Conservation (phyloP, 164 flowering plant species). For the Aristolochia contorta region DNA sequence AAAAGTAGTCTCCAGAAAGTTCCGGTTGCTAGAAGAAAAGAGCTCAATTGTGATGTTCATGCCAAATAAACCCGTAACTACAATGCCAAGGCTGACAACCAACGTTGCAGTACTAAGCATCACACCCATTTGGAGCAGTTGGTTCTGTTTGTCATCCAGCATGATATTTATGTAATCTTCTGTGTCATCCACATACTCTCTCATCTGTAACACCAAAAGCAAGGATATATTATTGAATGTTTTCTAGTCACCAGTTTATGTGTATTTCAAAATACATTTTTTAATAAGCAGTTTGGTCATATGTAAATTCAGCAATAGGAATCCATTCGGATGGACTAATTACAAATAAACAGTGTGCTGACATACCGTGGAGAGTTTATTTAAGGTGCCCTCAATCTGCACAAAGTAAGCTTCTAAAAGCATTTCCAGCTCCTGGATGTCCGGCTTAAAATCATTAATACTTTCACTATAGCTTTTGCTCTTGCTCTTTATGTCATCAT, state of each 20-base stretch:
- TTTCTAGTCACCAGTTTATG: no score
- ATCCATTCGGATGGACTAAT: background rate
- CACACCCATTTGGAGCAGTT: conserved; percentile 43
- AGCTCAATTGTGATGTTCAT: conserved; percentile 28
- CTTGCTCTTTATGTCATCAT: conserved; percentile 19
- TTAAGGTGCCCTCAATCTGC: conserved; percentile 38
- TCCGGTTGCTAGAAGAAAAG: conserved; percentile 8
- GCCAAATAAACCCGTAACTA: conserved; percentile 28
- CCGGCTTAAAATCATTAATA: conserved; percentile 22
- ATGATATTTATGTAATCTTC: conserved; percentile 42
- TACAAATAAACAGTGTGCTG: background rate
- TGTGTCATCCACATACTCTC: conserved; percentile 39
- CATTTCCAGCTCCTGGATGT: conserved; percentile 42
- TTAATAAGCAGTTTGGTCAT: no score
- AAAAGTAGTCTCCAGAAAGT: conserved; percentile 27
- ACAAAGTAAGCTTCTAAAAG: conserved; percentile 49
- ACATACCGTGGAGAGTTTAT: conserved; percentile 37
- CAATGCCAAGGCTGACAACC: conserved; percentile 25
- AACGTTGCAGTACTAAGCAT: conserved; percentile 29
- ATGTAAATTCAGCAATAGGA: no score
- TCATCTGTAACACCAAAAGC: conserved; percentile 17
- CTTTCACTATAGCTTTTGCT: conserved; percentile 12
- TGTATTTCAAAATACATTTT: no score
- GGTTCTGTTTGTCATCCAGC: conserved; percentile 46
- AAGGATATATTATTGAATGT: background rate